Conservation (phyloP, 345 rosid genomes). For the Schrenkiella parvula region DNA sequence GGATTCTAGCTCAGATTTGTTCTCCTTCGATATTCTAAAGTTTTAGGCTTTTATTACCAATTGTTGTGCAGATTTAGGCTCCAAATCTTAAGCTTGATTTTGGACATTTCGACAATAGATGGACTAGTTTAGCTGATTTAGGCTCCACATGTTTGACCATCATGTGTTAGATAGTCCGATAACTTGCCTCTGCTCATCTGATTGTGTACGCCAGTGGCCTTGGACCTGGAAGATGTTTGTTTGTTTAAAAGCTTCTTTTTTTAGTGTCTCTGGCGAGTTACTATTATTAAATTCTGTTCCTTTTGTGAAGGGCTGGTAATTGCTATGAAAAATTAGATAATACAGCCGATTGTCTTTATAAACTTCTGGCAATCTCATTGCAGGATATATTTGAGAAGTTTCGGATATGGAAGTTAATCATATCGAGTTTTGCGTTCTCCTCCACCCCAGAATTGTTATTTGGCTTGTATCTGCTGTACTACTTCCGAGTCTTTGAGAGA, state of each 20-base stretch:
- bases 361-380: slow-evolving; percentile 1
- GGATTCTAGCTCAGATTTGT: not conserved
- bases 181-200: not conserved
- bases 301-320: not conserved
- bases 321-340: not conserved
- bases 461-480: slow-evolving; percentile 81
- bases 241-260: not conserved
- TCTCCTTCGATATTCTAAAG: not conserved
- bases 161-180: not conserved
- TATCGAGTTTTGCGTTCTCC: slow-evolving; percentile 71
- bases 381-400: slow-evolving; percentile 74
- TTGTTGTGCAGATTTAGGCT: not conserved
- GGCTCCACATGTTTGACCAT: not conserved
- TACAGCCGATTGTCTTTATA: not conserved
- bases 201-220: not conserved
- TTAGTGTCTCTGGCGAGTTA: not conserved
- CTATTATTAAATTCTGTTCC: not conserved
- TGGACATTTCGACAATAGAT: not conserved
- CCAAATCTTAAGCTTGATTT: not conserved
- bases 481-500: slow-evolving; percentile 97
- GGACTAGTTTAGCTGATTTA: not conserved
- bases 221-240: not conserved
- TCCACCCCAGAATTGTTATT: slow-evolving; percentile 96
- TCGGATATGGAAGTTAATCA: slow-evolving; percentile 65
- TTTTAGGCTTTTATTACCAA: too few species aligned